Base-by-base conservation (phyloP, 2,329 filamentous ascomycete species). In the Trichoderma simmonsii region DNA sequence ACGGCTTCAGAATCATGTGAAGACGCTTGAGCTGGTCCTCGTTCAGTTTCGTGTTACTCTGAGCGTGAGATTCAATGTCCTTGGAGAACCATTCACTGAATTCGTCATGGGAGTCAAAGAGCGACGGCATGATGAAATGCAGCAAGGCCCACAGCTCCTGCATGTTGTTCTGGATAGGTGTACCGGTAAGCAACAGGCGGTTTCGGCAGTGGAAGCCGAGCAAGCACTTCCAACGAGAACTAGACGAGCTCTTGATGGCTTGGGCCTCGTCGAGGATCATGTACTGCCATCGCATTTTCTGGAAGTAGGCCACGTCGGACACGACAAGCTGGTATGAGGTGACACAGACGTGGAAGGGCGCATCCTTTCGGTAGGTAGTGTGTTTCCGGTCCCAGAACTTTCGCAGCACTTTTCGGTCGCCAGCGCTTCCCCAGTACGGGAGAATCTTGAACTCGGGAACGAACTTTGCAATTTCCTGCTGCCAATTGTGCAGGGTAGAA, bases 341-440 rank as follows among this genome's bases (percentile, higher is more conserved):
- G 62, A 99, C 91, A 66, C 98, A 89, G 67, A 99, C 95, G 79
- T 99, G 96, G 85, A 99, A 98, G 15, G 94, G 91, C 0, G 95
- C 94, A 72, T 98, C 94, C 78, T 93, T 93, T 77, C 90, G 94
- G 83, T 99, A 99, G 4, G 95, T 98, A 76, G 95, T 92, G 81
- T 98, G 95, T 84, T 98, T 98, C 78, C 96, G 91, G 81, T 99
- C 96, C 96, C 96, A 99, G 84, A 98, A 98, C 83, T 98, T 99
- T 72, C 96, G 93, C 71, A 99, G 87, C 63, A 98, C 93, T 82
- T 99, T 99, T 77, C 96, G 91, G 79, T 99, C 96, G 73, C 92
- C 93, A 14, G 94, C 95, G 71, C 91, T 96, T 76, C 96, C 96
- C 96, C 96, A 99, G 85, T 99, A 99, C 3, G 96, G 96, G 43